Evolutionary conservation across 345 rosid genomes (phyloP).

Genomic region (Abelmoschus esculentus): DNA sequence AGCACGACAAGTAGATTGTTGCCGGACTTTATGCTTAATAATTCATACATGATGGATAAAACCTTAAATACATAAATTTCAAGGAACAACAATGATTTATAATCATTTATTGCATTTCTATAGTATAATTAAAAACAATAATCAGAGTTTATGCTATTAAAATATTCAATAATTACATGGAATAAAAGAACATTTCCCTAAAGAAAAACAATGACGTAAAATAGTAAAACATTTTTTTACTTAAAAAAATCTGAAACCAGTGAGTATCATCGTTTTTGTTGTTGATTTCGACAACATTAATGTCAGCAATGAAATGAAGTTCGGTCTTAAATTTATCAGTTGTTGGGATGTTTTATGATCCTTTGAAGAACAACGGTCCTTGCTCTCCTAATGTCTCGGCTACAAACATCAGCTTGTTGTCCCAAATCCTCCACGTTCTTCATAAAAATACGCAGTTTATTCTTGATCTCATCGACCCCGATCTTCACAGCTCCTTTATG

Average conservation of each 20-base stretch:
- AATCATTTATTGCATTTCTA: too few species aligned
- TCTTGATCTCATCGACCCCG: conserved; percentile 56
- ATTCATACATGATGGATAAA: neutral
- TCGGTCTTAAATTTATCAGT: conserved; percentile 10
- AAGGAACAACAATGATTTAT: neutral
- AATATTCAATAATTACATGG: conserved; percentile 3
- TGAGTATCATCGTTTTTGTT: neutral
- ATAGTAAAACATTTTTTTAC: too few species aligned
- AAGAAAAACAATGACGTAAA: neutral
- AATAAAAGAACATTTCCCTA: neutral
- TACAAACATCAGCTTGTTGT: conserved; percentile 61
- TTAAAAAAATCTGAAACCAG: neutral
- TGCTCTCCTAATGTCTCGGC: conserved; percentile 78
- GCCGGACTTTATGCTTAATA: neutral
- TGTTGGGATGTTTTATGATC: conserved; percentile 60
- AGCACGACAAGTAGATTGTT: neutral
- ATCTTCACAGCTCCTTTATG: conserved; percentile 54
- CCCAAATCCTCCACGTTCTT: conserved; percentile 73
- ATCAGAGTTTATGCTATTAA: neutral
- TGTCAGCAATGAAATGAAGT: conserved; percentile 3
- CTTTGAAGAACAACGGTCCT: conserved; percentile 92
- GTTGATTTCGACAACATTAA: neutral
- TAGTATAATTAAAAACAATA: too few species aligned
- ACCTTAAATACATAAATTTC: neutral
- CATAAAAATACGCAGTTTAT: conserved; percentile 63